Percentiles rank a stretch among this genome's conserved stretches.
Conservation (phyloP, 306 rosid species). For the Senna siamea region DNA sequence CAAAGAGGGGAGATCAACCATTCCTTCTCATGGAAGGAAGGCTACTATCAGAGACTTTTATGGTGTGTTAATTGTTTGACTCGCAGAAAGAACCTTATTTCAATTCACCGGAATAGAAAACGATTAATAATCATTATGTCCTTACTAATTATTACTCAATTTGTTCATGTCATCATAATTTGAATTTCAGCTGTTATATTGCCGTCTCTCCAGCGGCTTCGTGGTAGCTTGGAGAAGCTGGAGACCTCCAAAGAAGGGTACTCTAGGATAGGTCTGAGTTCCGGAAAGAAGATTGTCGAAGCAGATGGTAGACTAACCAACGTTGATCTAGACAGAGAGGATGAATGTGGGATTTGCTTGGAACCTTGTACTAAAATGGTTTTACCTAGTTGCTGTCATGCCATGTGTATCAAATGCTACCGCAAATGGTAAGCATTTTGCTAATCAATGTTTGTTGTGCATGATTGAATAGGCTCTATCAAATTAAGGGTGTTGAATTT, state of each 20-base stretch:
- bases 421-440: slow-evolving; percentile 77
- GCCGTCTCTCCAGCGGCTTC: slow-evolving; percentile 93
- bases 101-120: no score
- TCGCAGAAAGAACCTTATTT: slow-evolving; percentile 5
- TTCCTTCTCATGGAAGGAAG: slow-evolving; percentile 82
- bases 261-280: slow-evolving; percentile 43
- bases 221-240: slow-evolving; percentile 63
- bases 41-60: slow-evolving; percentile 87
- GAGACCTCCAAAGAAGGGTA: slow-evolving; percentile 53
- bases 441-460: background rate
- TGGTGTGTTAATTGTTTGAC: slow-evolving; percentile 59
- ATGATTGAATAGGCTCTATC: background rate
- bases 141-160: slow-evolving; percentile 38
- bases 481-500: slow-evolving; percentile 17
- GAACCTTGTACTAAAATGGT: slow-evolving; percentile 96
- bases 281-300: slow-evolving; percentile 51
- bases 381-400: slow-evolving; percentile 91
- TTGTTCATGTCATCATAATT: slow-evolving; percentile 27
- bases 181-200: slow-evolving; percentile 78
- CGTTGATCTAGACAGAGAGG: slow-evolving; percentile 83
- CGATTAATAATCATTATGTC: no score
- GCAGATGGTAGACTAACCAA: slow-evolving; percentile 53
- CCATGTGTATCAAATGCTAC: slow-evolving; percentile 98
- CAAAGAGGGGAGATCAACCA: slow-evolving; percentile 71
- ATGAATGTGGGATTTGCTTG: slow-evolving; percentile 96